Evolutionary conservation across 345 rosid genomes (phyloP), one percentile per base, ranked within the genome.

Genomic region (Citrus cavaleriei): DNA sequence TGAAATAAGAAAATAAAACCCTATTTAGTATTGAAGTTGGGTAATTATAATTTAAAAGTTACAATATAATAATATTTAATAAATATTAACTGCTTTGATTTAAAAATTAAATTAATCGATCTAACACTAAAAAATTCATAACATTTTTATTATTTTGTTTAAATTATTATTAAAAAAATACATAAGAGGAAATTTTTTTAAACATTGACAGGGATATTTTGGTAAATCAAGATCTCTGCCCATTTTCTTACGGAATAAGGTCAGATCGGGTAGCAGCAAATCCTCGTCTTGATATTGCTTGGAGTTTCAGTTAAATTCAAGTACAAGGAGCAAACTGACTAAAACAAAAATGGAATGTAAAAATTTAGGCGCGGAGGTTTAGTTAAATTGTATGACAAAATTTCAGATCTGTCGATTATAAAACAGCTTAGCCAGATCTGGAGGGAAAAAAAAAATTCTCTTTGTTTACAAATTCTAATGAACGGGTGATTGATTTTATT

Each of bases 21-120:
- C 0, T 13, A 46, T 46, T 46, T 13, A 46, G 0, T 46, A 46
- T 13, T 12, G 0, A 46, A 0, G 0, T 13, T 46, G 1, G 5
- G 0, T 46, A 46, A 46, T 46, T 46, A 3, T 46, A 46, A 46
- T 13, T 46, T 46, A 12, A 46, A 46, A 42, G 0, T 42, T 42
- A 42, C 0, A 12, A 42, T 0, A 42, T 42, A 0, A 42, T 0
- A 42, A 42, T 42, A 42, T 3, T 42, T 42, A 10, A 12, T 42
- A 12, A 42, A 12, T 42, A 42, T 10, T 42, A 42, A 42, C 1
- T 2, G 0, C 0, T 10, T 2, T 42, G 0, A 42, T 10, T 42
- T 42, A 42, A 10, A 42, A 42, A 42, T 42, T 42, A 42, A 10
- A 0, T 42, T 42, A 10, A 12, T 42, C 0, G 1, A 12, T 42